These are phyloP conservation scores for Triticum dicoccoides DNA, from an alignment of 176 grass and related monocot species.

Conservation along the genomic window DNA sequence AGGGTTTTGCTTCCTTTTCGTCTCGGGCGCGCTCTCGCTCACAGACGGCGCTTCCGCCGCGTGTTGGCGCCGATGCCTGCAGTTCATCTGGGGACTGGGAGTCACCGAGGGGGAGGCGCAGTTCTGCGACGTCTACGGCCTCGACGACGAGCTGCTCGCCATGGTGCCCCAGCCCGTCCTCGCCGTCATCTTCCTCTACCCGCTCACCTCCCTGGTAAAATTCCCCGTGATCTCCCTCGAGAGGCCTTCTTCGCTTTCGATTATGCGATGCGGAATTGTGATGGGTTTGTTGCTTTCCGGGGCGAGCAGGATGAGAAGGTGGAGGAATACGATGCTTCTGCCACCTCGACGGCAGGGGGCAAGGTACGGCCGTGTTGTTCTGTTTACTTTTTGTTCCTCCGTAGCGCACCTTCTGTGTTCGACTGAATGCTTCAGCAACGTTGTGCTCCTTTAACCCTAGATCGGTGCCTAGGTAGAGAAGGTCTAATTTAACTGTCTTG, in stretches of 20 bases:
- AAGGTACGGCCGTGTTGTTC: constrained; percentile 14
- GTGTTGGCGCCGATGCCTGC: not conserved
- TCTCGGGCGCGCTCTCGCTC: not conserved
- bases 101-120: constrained; percentile 58
- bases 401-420: not conserved
- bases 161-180: constrained; percentile 94
- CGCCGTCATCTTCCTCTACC: constrained; percentile 95
- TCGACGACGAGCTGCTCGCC: constrained; percentile 82
- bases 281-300: not conserved
- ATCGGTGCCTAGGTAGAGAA: not conserved
- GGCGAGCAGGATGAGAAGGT: constrained; percentile 35
- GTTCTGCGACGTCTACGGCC: constrained; percentile 94
- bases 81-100: constrained; percentile 94
- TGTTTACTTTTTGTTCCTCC: not conserved
- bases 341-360: not conserved
- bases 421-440: not conserved
- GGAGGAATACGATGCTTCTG: constrained; percentile 24
- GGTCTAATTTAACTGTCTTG: not conserved
- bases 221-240: not conserved
- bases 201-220: constrained; percentile 51
- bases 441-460: not conserved
- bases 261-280: not conserved
- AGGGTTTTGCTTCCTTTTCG: constrained; percentile 25
- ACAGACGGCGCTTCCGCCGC: not conserved
- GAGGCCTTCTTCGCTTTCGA: not conserved